Base-by-base conservation (phyloP, 345 rosid species). In the Ceriops zippeliana region DNA sequence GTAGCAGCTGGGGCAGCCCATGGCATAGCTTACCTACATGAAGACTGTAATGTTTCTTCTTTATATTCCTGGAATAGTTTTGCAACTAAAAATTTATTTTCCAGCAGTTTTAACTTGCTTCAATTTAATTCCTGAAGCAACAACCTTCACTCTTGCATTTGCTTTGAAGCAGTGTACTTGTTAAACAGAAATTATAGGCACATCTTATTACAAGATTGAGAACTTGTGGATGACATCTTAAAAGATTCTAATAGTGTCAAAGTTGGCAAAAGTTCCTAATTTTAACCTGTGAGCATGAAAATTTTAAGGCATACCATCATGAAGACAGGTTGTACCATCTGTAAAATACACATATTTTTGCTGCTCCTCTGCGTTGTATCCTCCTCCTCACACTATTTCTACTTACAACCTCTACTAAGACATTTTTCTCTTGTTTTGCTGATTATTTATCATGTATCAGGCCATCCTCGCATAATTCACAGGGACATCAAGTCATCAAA, bases 1-100 rank as follows among this genome's bases (percentile, higher is more conserved):
- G 89, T 90, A 60, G 96, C 97, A 76, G 93, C 91, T 75, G 99
- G 98, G 64, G 96, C 99, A 71, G 99, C 99, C 73, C 97, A 91
- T 59, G 99, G 99, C 80, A 85, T 95, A 58, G 97, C 99, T 35
- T 95, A 95, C 73, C 87, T 95, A 30, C 99, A 95, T 67, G 99
- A 95, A 87, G 99, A 95, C 78, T 95, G 99, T 95, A 91, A 85
- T 61, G 68, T 78, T 62, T 78, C 77, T 61, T 27, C 46, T 57
- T 49, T 78, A 9, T 64, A 49, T 70, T 65, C 57, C 35, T 65
- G 38, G 8, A 34, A 15, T 63, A 63, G 16, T 24, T 64, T 66
- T 38, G 11, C 10, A 21, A 32, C 47, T 64, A 32, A 17, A n/a
- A 24, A 65, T 8, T 34, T n/a, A 21, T 31, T 27, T 30, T 24